phyloP scores from a whole-genome alignment of 1,284 basidiomycete species.

The Rhodotorula sp. region DNA sequence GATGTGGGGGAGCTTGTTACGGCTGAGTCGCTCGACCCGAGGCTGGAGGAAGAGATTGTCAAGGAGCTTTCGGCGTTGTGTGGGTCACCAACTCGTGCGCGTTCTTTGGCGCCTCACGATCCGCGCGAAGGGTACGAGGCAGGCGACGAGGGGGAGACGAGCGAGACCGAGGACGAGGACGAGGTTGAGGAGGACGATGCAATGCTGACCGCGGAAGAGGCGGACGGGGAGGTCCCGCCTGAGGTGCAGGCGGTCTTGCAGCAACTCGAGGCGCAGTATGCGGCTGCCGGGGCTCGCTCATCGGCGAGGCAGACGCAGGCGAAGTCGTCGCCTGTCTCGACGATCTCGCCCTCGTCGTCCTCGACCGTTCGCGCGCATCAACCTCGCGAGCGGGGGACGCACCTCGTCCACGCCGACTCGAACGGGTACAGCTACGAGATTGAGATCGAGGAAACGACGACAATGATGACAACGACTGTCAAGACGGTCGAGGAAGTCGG shows the following conservation, averaged over 20 bases:
- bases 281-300: not conserved
- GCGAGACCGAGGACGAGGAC: conserved; percentile 36
- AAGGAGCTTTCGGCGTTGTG: conserved; percentile 29
- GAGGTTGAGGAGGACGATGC: conserved; percentile 38
- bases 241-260: conserved; percentile 31
- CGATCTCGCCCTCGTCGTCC: not conserved
- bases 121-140: conserved; percentile 41
- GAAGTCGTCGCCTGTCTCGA: too few species aligned
- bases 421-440: conserved; percentile 50
- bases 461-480: conserved; percentile 38
- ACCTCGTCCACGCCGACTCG: not conserved
- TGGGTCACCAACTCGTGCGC: conserved; percentile 27
- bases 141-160: not conserved
- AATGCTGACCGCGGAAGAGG: not conserved
- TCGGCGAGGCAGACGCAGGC: not conserved
- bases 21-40: not conserved
- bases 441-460: conserved; percentile 43
- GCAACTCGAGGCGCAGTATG: conserved; percentile 29
- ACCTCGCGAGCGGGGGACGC: not conserved
- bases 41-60: conserved; percentile 41
- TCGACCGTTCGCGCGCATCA: conserved; percentile 32
- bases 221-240: conserved; percentile 30
- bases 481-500: conserved; percentile 13
- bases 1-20: not conserved
- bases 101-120: conserved; percentile 6